These are phyloP conservation scores for Penicillium sp. DNA, from an alignment of 2,329 filamentous ascomycete species.

Conservation along the genomic window DNA sequence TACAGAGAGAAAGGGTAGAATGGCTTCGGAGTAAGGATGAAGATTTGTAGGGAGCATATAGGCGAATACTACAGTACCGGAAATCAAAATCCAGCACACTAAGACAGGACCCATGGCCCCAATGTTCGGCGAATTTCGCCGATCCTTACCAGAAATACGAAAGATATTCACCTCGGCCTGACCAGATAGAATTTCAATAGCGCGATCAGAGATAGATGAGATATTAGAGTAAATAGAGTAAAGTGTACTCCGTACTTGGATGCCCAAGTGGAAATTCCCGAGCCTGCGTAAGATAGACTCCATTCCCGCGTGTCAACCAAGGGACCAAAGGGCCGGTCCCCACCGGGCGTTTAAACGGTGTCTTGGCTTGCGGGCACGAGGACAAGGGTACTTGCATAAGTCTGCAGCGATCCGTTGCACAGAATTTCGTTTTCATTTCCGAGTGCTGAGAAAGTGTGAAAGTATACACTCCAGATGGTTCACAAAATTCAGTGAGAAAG, in stretches of 20 bases:
- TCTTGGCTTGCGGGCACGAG: slow-evolving; percentile 16
- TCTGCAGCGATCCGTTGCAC: neutral
- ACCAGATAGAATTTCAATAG: neutral
- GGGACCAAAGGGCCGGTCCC: slow-evolving; percentile 4
- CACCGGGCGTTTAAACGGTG: slow-evolving; percentile 25
- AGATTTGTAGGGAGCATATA: no score
- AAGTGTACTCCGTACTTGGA: neutral
- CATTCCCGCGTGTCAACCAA: slow-evolving; percentile 26
- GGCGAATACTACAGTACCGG: neutral
- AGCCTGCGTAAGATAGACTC: slow-evolving; percentile 22
- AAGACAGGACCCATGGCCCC: neutral
- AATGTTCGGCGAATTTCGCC: neutral
- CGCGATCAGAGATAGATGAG: neutral
- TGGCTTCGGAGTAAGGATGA: no score
- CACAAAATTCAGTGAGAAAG: neutral
- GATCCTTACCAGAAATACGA: neutral
- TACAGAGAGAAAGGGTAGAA: no score
- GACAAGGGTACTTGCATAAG: slow-evolving; percentile 1
- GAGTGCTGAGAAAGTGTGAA: neutral
- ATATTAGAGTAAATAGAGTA: neutral
- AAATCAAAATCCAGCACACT: neutral
- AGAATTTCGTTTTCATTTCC: neutral
- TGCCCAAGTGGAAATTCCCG: neutral
- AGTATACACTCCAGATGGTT: no score
- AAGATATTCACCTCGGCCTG: neutral